Evolutionary conservation across 495 filamentous ascomycete species (phyloP), one percentile per base, ranked within the genome.

Genomic region (Lepraria neglecta): DNA sequence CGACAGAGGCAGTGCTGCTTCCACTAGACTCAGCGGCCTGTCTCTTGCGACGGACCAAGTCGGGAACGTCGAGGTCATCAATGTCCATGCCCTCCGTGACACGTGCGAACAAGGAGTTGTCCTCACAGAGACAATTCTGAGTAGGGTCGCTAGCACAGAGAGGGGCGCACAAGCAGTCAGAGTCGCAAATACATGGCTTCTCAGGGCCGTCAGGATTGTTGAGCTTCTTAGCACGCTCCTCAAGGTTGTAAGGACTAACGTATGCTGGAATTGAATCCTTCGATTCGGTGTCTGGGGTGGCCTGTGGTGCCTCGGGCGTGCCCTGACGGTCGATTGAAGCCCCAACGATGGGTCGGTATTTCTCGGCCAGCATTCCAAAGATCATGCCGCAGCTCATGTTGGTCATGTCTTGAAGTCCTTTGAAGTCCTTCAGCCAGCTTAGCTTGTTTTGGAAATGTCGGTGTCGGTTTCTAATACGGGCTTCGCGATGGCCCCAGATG

Each of bases 21-120:
- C 50, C 43, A 27, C 44, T 35, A 40, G 54, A 45, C 35, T 51
- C 55, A 7, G 55, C 58, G 44, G 5, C 1, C 42, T 10, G 54
- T 40, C 58, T 61, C n/a, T 42, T 35, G 17, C 52, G 21, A 40
- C 58, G 51, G 4, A 60, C 58, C 47, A 64, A 52, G 43, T 64
- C 63, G 15, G 63, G 63, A 10, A 64, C 63, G 28, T 64, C 63
- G 40, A 64, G 63, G n/a, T 64, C 63, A n/a, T 65, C 64, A 17
- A 65, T 65, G 50, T 65, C 53, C 54, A 59, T 62, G 9, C 64
- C 64, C 33, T 65, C 55, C 4, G 64, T 65, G 21, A 65, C 64
- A 24, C 60, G 64, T 27, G 50, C 46, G 28, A 65, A 65, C 11
- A 65, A 38, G 15, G 59, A 46, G 17, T 65, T 65, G 28, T 65